Evolutionary conservation across 2,329 filamentous ascomycete species (phyloP), one percentile per base, ranked within the genome.

Genomic region (Aureobasidium sp.): DNA sequence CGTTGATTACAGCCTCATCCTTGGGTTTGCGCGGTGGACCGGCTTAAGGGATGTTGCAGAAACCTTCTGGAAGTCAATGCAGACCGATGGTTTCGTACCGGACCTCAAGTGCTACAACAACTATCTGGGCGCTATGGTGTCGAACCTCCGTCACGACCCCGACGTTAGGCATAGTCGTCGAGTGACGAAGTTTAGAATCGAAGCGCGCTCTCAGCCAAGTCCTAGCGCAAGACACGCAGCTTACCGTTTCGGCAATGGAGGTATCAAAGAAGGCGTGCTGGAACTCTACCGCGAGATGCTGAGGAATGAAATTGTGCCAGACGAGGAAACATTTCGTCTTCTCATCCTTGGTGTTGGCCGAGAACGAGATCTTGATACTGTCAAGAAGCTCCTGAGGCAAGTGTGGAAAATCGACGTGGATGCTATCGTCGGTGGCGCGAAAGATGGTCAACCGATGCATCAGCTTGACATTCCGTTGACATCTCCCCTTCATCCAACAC

Each of bases 401-500:
- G 77, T 82, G 3, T 87, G 84, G 84, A 77, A 79, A 37, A 75
- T 86, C 45, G 76, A 84, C 64, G 72, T 80, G 3, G 73, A 78
- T 52, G 68, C 68, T 3, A 67, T 83, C 27, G 66, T 75, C 61
- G 63, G 65, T 3, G 48, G 68, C 68, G n/a, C 64, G 65, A 25
- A 45, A 29, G 45, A 41, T 2, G 25, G 20, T 14, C 11, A 49
- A 9, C 9, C 29, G n/a, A 12, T n/a, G 14, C 5, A 25, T 37
- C 29, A 47, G 42, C 29, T 45, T 37, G 53, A 65, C 5, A 64
- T 74, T 20, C 68, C 72, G 14, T 69, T 70, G 2, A 76, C 83
- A 47, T 86, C 83, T 1, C 80, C 83, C 8, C 72, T 87, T 36
- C 76, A 78, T 56, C 89, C 90, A 2, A 84, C 82, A 0, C 65